Conservation (phyloP, 805 yeast genomes). For the Myxozyma kluyveri region DNA sequence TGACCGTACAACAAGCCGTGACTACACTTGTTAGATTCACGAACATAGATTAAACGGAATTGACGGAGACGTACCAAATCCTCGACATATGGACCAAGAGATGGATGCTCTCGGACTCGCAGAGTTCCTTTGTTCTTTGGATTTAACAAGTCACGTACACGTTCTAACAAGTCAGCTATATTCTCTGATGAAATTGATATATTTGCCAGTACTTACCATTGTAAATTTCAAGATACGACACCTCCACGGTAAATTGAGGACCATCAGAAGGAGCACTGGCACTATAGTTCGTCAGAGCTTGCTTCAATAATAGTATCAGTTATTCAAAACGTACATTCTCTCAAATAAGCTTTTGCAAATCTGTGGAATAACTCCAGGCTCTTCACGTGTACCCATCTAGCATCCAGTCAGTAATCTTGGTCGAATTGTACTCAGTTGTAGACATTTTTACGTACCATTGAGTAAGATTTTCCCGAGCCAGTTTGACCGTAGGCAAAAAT, state of each 20-base stretch:
- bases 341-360: slow-evolving; percentile 55
- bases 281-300: slow-evolving; percentile 1
- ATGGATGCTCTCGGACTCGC: slow-evolving; percentile 63
- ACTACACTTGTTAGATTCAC: slow-evolving; percentile 3
- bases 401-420: no score
- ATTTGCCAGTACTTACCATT: slow-evolving; percentile 44
- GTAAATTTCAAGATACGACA: slow-evolving; percentile 72
- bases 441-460: slow-evolving; percentile 52
- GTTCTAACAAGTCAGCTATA: slow-evolving; percentile 39
- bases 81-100: slow-evolving; percentile 71
- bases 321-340: slow-evolving; percentile 33
- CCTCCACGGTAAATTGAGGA: slow-evolving; percentile 43
- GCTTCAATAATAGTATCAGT: background rate
- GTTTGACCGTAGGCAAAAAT: slow-evolving; percentile 82
- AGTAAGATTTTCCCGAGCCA: slow-evolving; percentile 78
- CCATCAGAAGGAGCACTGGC: slow-evolving; percentile 12
- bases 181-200: no score
- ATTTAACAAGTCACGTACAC: slow-evolving; percentile 61
- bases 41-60: background rate
- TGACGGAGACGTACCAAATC: slow-evolving; percentile 40
- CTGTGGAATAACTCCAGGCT: slow-evolving; percentile 66
- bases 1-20: slow-evolving; percentile 50
- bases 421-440: no score
- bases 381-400: slow-evolving; percentile 54
- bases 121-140: slow-evolving; percentile 16